A percentile compares a stretch with the other conserved stretches of the same genome.
These are phyloP conservation scores for Penicillium polonicum DNA, from an alignment of 2,329 filamentous ascomycete species.

Conservation along the genomic window DNA sequence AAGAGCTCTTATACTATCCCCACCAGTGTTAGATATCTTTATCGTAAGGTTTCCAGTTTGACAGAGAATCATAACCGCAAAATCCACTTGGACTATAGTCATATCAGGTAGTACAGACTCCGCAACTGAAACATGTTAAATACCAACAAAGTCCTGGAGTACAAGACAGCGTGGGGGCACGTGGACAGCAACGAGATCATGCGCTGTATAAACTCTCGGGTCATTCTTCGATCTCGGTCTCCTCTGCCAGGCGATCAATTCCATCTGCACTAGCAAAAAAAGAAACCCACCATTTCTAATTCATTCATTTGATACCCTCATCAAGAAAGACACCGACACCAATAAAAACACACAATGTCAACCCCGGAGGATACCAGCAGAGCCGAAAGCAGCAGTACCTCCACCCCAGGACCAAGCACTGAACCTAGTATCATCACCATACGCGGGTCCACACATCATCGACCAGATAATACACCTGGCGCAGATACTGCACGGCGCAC, in stretches of 20 bases:
- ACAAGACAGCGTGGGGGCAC: neutral
- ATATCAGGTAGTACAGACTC: neutral
- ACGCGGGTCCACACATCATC: neutral
- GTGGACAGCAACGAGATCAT: neutral
- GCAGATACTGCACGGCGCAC: neutral
- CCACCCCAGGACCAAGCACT: neutral
- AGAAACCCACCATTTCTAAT: neutral
- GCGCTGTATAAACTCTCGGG: neutral
- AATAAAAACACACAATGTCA: neutral
- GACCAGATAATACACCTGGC: neutral
- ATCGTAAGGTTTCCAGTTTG: too few species aligned
- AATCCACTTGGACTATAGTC: neutral
- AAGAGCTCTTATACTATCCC: too few species aligned
- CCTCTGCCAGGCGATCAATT: neutral
- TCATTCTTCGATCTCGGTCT: neutral
- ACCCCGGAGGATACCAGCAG: neutral
- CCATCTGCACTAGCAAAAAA: neutral
- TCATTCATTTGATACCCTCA: neutral
- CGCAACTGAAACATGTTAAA: neutral
- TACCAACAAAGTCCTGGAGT: neutral
- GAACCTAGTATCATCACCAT: neutral
- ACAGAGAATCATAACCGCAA: too few species aligned
- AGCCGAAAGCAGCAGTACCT: neutral
- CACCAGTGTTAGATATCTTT: too few species aligned
- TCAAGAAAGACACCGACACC: neutral